Conservation (phyloP, 345 rosid genomes). For the Psidium friedrichsthalianum region DNA sequence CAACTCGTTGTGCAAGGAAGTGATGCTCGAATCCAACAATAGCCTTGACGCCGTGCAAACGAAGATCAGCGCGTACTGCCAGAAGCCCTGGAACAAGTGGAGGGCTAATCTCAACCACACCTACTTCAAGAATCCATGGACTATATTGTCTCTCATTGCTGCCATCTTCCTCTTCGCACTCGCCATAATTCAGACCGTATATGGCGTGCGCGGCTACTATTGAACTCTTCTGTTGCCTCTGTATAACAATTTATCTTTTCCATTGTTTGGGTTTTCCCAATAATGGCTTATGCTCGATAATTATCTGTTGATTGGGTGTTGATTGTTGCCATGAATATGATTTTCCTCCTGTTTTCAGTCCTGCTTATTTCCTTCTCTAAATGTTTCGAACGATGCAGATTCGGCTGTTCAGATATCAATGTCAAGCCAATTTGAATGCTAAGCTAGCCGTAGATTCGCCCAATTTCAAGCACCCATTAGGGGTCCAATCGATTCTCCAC, state of each 20-base stretch:
- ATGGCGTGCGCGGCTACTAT: neutral
- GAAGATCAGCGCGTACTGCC: constrained; percentile 17
- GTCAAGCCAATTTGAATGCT: neutral
- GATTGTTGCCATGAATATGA: neutral
- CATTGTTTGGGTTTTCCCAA: neutral
- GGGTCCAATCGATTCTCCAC: no score
- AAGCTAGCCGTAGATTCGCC: no score
- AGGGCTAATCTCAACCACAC: constrained; percentile 32
- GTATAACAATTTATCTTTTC: neutral
- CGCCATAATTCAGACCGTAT: constrained; percentile 14
- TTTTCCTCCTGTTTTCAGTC: neutral
- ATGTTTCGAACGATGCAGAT: neutral
- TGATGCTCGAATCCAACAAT: constrained; percentile 15
- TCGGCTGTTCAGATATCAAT: neutral
- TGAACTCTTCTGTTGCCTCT: neutral
- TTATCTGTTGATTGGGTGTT: neutral
- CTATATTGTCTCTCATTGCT: constrained; percentile 22
- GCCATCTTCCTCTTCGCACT: constrained; percentile 32
- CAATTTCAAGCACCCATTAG: no score
- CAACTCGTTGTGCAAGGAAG: constrained; percentile 27
- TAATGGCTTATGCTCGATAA: neutral
- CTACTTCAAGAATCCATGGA: constrained; percentile 43
- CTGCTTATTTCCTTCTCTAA: neutral
- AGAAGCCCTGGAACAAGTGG: constrained; percentile 28
- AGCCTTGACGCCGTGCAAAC: constrained; percentile 8